These are phyloP conservation scores for Xylaria arbuscula DNA, from an alignment of 2,329 filamentous ascomycete species.

Conservation along the genomic window DNA sequence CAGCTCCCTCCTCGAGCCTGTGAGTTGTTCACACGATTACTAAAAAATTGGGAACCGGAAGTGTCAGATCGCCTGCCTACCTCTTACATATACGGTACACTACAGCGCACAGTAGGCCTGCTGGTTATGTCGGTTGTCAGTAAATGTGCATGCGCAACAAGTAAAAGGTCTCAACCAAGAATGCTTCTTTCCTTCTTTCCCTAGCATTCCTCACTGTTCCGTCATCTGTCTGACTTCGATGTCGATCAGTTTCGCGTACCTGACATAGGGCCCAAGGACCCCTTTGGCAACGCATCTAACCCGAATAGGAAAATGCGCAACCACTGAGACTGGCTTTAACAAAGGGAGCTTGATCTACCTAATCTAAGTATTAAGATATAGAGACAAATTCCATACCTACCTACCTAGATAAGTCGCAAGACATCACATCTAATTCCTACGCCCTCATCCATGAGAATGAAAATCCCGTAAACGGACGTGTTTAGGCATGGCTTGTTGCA, in stretches of 20 bases:
- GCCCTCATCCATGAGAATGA: neutral
- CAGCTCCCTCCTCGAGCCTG: neutral
- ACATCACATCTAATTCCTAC: neutral
- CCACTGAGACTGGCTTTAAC: neutral
- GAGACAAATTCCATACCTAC: neutral
- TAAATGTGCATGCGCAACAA: neutral
- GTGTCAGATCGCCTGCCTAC: constrained; percentile 1
- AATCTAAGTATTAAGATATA: too few relatives aligned
- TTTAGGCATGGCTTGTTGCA: neutral
- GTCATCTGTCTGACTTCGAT: neutral
- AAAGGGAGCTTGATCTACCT: neutral
- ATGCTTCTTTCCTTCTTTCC: neutral
- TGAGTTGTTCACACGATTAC: constrained; percentile 29
- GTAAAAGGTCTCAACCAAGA: neutral
- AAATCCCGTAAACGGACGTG: neutral
- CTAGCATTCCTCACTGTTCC: neutral
- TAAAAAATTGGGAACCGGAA: constrained; percentile 21
- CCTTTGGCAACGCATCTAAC: neutral
- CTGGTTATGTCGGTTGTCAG: neutral
- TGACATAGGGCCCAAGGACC: neutral
- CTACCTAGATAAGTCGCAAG: neutral
- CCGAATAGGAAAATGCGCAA: constrained; percentile 4
- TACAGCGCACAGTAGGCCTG: too few relatives aligned
- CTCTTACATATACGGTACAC: too few relatives aligned
- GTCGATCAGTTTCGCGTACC: neutral